A percentile compares a stretch with the other conserved stretches of the same genome.
Conservation (phyloP, 2,329 filamentous ascomycete genomes). For the Alternaria burnsii region DNA sequence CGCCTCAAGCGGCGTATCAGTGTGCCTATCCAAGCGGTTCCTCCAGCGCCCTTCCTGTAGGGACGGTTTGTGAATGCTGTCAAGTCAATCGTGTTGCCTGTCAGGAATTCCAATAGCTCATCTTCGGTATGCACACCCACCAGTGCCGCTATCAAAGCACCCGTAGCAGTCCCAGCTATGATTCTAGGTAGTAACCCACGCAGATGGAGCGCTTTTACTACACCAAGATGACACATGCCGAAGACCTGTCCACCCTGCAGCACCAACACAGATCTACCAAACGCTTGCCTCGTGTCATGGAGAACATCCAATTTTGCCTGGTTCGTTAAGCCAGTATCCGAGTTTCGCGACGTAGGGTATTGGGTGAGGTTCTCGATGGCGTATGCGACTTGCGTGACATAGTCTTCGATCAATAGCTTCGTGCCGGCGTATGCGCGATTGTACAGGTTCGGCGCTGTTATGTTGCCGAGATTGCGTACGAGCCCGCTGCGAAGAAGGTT, state of each 20-base stretch:
- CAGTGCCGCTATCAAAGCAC: conserved; percentile 86
- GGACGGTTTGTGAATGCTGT: conserved; percentile 71
- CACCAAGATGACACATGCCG: conserved; percentile 86
- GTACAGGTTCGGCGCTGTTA: conserved; percentile 81
- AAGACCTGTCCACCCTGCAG: conserved; percentile 92
- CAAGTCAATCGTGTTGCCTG: conserved; percentile 82
- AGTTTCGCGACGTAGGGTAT: conserved; percentile 65
- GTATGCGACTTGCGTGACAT: conserved; percentile 83
- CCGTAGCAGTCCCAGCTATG: conserved; percentile 89
- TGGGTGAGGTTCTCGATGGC: conserved; percentile 79
- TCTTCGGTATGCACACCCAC: conserved; percentile 88
- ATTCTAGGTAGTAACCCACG: conserved; percentile 85
- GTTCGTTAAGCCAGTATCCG: conserved; percentile 66
- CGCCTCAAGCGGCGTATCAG: conserved; percentile 71
- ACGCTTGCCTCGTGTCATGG: conserved; percentile 86
- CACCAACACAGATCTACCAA: conserved; percentile 85
- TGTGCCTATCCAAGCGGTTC: conserved; percentile 60
- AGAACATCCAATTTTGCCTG: conserved; percentile 86
- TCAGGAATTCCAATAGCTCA: conserved; percentile 79
- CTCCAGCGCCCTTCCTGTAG: conserved; percentile 29
- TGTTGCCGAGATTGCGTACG: conserved; percentile 89
- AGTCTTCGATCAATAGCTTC: conserved; percentile 90
- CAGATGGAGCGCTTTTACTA: conserved; percentile 85
- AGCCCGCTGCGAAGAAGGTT: conserved; percentile 80
- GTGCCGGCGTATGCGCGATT: conserved; percentile 87